A percentile compares a stretch with the other conserved stretches of the same genome.
Conservation (phyloP, 768 basidiomycete species). For the Pisolithus orientalis region DNA sequence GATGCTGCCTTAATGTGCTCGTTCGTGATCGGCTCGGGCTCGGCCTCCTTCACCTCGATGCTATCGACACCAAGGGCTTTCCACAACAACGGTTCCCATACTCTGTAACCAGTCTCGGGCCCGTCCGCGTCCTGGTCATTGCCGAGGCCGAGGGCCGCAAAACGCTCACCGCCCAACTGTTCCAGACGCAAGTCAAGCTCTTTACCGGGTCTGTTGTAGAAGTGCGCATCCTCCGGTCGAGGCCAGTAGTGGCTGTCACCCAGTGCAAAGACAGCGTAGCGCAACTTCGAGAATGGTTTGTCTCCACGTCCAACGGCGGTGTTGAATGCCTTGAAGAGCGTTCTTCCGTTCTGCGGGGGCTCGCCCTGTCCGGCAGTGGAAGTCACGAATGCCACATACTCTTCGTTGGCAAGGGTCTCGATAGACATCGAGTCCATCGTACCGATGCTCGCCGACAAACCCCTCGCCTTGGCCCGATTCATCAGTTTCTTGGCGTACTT, state of each 20-base stretch:
- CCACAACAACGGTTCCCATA: conserved; percentile 94
- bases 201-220: conserved; percentile 95
- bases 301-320: conserved; percentile 48
- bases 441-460: conserved; percentile 67
- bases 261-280: conserved; percentile 86
- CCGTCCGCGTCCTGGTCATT: conserved; percentile 99
- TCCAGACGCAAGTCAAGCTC: conserved; percentile 80
- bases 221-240: conserved; percentile 90
- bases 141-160: conserved; percentile 75
- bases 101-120: conserved; percentile 89
- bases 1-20: conserved; percentile 99
- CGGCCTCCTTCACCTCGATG: conserved; percentile 83
- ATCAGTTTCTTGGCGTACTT: conserved; percentile 89
- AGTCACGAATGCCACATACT: conserved; percentile 78
- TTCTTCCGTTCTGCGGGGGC: conserved; percentile 92
- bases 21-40: conserved; percentile 96
- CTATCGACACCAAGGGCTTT: conserved; percentile 89
- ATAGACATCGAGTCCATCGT: conserved; percentile 79
- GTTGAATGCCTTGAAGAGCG: conserved; percentile 81
- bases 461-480: conserved; percentile 76
- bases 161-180: conserved; percentile 71
- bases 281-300: conserved; percentile 54
- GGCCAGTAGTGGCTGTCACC: conserved; percentile 99
- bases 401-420: conserved; percentile 67
- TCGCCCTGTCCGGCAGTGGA: conserved; percentile 97